Percentiles rank a stretch among this genome's conserved stretches.
These are phyloP conservation scores for Ceratocystis huliohia DNA, from an alignment of 2,329 filamentous ascomycete species.

Conservation along the genomic window DNA sequence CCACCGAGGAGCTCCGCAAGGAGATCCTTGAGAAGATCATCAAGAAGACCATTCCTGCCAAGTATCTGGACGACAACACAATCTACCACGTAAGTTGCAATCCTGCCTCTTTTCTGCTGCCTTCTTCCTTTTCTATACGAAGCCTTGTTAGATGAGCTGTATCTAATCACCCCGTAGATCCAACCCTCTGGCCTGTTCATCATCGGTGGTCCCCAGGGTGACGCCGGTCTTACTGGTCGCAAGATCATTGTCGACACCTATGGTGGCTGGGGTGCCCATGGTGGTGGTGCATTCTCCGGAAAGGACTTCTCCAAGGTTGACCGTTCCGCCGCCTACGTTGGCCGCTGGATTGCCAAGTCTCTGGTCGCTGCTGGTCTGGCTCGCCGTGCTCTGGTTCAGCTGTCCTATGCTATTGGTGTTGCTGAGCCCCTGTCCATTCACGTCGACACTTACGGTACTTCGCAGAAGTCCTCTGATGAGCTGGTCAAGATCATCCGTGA, in stretches of 20 bases:
- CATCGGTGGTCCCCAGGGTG: constrained; percentile 97
- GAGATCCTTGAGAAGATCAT: constrained; percentile 97
- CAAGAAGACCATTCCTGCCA: constrained; percentile 80
- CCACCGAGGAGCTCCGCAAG: constrained; percentile 83
- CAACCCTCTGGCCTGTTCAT: constrained; percentile 98
- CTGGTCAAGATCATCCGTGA: constrained; percentile 85
- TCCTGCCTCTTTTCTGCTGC: neutral
- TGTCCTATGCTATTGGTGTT: constrained; percentile 98
- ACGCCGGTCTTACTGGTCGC: constrained; percentile 93
- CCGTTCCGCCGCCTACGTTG: constrained; percentile 92
- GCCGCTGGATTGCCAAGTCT: constrained; percentile 98
- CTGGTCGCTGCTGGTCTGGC: constrained; percentile 78
- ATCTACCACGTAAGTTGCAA: constrained; percentile 71
- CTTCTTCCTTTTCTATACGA: neutral
- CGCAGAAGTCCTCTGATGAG: constrained; percentile 75
- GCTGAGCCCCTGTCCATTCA: constrained; percentile 96
- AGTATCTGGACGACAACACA: constrained; percentile 87
- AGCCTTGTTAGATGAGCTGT: neutral
- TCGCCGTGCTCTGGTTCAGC: constrained; percentile 88
- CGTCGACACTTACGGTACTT: constrained; percentile 96
- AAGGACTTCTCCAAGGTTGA: constrained; percentile 99
- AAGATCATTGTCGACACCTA: constrained; percentile 99
- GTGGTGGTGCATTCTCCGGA: constrained; percentile 98
- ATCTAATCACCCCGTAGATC: constrained; percentile 39
- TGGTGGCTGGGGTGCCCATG: constrained; percentile 98